Percentiles rank a stretch among this genome's conserved stretches.
Conservation (phyloP, 768 basidiomycete species). For the Fomitopsis pulvina region DNA sequence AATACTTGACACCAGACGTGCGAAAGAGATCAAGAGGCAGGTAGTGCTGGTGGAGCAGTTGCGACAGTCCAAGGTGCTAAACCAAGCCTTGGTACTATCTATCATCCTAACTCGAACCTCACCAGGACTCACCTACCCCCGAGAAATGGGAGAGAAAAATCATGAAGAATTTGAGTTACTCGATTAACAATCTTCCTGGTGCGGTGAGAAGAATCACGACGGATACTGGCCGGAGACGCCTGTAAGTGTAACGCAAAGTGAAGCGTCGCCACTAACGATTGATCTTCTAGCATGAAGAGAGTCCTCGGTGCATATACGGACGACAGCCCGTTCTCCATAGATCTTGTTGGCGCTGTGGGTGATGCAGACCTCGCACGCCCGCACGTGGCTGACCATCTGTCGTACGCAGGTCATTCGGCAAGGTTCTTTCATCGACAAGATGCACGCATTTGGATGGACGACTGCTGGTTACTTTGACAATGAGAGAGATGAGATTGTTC, state of each 20-base stretch:
- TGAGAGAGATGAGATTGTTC: slow-evolving; percentile 30
- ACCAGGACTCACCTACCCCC: neutral
- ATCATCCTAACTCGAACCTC: neutral
- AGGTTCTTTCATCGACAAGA: slow-evolving; percentile 46
- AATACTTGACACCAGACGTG: slow-evolving; percentile 21
- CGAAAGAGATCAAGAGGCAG: slow-evolving; percentile 3
- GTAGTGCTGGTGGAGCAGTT: neutral
- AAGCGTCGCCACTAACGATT: neutral
- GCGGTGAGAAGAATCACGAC: neutral
- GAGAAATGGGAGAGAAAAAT: neutral
- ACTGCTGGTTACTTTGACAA: slow-evolving; percentile 34
- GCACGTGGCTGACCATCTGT: too few relatives aligned
- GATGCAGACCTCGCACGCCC: neutral
- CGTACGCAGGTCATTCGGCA: slow-evolving; percentile 47
- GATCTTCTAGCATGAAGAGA: slow-evolving; percentile 11
- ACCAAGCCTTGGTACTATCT: neutral
- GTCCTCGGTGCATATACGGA: slow-evolving; percentile 48
- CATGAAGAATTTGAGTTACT: neutral
- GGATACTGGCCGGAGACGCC: neutral
- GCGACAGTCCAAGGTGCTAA: neutral
- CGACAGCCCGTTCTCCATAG: slow-evolving; percentile 47
- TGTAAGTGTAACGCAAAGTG: neutral
- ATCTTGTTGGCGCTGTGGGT: slow-evolving; percentile 51
- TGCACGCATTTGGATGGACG: slow-evolving; percentile 50
- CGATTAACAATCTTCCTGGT: neutral